These are phyloP conservation scores for Spiraea crenata DNA, from an alignment of 331 rosid species.

Conservation along the genomic window DNA sequence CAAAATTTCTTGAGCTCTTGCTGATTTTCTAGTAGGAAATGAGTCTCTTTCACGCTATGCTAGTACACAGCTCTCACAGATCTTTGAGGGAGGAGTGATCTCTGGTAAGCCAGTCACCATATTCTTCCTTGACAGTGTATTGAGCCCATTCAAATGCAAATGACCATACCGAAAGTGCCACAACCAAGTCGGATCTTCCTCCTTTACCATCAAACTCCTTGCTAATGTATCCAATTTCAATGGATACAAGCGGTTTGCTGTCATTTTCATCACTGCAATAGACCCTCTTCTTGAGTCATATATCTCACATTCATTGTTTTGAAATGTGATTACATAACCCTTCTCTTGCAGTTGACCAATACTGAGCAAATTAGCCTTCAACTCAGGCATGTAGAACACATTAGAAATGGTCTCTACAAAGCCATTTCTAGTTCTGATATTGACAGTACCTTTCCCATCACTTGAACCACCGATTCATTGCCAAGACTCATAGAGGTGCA, in stretches of 20 bases:
- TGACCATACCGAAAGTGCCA: constrained; percentile 8
- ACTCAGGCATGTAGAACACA: neutral
- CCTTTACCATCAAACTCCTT: neutral
- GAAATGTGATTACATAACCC: constrained; percentile 9
- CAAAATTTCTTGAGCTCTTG: neutral
- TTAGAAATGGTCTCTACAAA: neutral
- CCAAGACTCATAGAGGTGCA: neutral
- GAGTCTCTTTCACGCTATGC: neutral
- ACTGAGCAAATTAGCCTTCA: neutral
- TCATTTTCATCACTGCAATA: neutral
- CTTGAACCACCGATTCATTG: neutral
- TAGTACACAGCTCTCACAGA: neutral
- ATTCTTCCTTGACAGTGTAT: neutral
- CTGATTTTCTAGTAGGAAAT: neutral
- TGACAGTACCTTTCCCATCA: neutral
- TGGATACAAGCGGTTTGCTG: neutral
- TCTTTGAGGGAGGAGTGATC: neutral
- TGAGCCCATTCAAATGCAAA: constrained; percentile 3
- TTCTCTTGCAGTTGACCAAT: constrained; percentile 4
- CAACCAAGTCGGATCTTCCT: neutral
- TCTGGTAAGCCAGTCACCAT: constrained; percentile 6
- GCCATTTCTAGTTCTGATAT: neutral
- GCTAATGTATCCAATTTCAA: neutral
- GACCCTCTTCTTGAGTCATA: neutral
- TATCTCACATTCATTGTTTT: neutral